Evolutionary conservation across 805 yeast species (phyloP).

Genomic region (Candida berthetii): DNA sequence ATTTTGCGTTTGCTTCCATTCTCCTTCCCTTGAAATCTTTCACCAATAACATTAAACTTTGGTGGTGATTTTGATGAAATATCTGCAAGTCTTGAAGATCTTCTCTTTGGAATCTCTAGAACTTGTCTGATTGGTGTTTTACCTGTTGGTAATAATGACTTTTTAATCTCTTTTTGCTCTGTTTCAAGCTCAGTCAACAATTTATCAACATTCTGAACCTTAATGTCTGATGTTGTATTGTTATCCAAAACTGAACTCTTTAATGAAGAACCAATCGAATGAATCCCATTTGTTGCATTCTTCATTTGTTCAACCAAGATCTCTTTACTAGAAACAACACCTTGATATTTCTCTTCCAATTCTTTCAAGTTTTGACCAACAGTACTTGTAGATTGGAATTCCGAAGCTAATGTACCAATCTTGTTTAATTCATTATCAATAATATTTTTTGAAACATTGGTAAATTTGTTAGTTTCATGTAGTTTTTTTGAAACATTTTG

Average conservation of each 20-base stretch:
- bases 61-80: slow-evolving; percentile 15
- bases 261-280: slow-evolving; percentile 2
- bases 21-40: slow-evolving; percentile 15
- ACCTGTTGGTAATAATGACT: slow-evolving; percentile 20
- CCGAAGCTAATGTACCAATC: slow-evolving; percentile 4
- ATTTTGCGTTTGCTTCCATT: slow-evolving; percentile 7
- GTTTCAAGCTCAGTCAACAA: slow-evolving; percentile 16
- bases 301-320: background rate
- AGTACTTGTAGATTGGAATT: slow-evolving; percentile 4
- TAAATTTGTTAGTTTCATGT: slow-evolving; percentile 10
- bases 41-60: slow-evolving; percentile 20
- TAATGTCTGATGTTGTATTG: slow-evolving; percentile 7
- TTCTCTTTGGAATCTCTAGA: slow-evolving; percentile 8
- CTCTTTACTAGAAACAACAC: background rate
- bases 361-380: slow-evolving; percentile 2
- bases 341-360: slow-evolving; percentile 3
- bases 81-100: background rate
- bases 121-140: slow-evolving; percentile 21
- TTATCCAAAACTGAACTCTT: slow-evolving; percentile 6
- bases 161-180: slow-evolving; percentile 18
- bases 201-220: slow-evolving; percentile 13
- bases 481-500: slow-evolving; percentile 4
- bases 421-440: slow-evolving; percentile 14
- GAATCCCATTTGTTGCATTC: background rate
- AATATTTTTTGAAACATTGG: slow-evolving; percentile 6